A percentile compares a stretch with the other conserved stretches of the same genome.
Evolutionary conservation across 2,329 filamentous ascomycete genomes (phyloP).

Genomic region (Penicillium rolfsii): DNA sequence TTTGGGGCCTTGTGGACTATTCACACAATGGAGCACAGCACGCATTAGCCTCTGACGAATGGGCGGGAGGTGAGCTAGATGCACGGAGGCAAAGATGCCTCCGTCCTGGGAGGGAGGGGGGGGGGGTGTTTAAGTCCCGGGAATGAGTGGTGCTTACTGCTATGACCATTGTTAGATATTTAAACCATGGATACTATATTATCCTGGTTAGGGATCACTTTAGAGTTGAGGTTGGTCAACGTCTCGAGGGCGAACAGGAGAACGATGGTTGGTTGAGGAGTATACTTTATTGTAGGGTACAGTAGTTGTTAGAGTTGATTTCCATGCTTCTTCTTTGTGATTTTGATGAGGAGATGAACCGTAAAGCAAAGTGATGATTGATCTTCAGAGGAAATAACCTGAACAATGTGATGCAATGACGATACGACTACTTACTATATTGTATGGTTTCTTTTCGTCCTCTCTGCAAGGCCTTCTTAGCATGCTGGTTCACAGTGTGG

Average conservation of each 20-base stretch:
- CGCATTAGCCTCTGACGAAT: neutral
- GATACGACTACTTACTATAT: neutral
- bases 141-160: neutral
- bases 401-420: neutral
- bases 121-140: neutral
- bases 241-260: neutral
- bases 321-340: neutral
- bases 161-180: neutral
- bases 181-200: neutral
- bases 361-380: neutral
- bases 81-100: neutral
- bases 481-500: neutral
- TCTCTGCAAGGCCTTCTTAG: neutral
- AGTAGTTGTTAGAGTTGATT: neutral
- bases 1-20: neutral
- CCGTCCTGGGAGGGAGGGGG: neutral
- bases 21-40: too few species aligned
- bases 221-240: neutral
- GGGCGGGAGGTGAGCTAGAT: neutral
- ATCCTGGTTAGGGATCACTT: neutral
- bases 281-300: neutral
- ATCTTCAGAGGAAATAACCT: neutral
- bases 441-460: neutral
- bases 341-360: neutral
- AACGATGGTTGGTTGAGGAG: neutral